These are phyloP conservation scores for Trichoderma sp. DNA, from an alignment of 2,329 filamentous ascomycete genomes.

Conservation along the genomic window DNA sequence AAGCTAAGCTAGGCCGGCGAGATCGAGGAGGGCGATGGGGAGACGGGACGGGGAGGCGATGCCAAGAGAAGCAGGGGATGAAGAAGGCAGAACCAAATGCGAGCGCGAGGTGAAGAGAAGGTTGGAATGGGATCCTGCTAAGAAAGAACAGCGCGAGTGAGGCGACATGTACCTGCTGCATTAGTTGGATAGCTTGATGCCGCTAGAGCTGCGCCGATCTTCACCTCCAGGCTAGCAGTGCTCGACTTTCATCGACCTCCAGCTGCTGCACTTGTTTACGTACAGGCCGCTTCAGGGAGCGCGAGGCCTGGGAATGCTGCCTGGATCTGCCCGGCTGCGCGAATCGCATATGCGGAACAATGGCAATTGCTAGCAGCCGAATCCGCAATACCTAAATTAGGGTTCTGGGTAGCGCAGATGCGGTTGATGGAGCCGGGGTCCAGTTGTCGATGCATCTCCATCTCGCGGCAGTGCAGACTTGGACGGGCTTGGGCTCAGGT, in stretches of 20 bases:
- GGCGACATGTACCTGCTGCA: conserved; percentile 4
- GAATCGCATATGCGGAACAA: background rate
- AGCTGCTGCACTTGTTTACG: too few relatives aligned
- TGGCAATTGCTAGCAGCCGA: background rate
- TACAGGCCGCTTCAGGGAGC: background rate
- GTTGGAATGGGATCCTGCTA: background rate
- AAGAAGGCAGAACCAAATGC: background rate
- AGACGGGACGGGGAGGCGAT: background rate
- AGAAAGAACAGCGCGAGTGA: background rate
- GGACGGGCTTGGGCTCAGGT: background rate
- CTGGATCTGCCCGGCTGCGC: background rate
- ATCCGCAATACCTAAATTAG: background rate
- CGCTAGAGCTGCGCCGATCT: conserved; percentile 2
- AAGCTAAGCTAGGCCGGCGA: background rate
- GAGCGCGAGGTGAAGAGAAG: background rate
- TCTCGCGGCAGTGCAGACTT: background rate
- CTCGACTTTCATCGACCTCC: too few relatives aligned
- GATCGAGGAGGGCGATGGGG: background rate
- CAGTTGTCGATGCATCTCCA: background rate
- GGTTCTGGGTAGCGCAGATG: background rate
- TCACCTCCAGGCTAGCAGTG: background rate
- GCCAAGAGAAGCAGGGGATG: background rate
- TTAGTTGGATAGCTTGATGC: conserved; percentile 6
- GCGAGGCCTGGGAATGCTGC: background rate
- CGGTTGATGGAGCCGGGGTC: background rate